These are phyloP conservation scores for Rhododendron ovatum DNA, from an alignment of 148 eudicot genomes.

Conservation along the genomic window DNA sequence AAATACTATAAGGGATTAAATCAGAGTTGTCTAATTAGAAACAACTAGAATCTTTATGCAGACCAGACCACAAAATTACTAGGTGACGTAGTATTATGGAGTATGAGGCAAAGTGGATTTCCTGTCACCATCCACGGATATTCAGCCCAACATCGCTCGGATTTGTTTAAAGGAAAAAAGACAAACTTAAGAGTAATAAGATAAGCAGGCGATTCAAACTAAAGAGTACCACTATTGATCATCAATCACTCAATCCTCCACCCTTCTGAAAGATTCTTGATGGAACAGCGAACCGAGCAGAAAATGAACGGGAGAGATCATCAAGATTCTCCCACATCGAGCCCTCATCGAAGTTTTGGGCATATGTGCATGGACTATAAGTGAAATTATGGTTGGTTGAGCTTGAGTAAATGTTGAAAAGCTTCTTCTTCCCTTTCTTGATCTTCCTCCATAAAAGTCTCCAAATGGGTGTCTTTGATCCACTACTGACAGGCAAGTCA, in stretches of 20 bases:
- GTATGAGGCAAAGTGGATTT: not conserved
- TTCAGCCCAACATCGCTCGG: not conserved
- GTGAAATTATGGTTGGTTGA: constrained; percentile 25
- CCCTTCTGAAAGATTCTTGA: constrained; percentile 24
- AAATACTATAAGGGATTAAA: no score
- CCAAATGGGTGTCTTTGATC: constrained; percentile 34
- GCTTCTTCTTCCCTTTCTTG: constrained; percentile 37
- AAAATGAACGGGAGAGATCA: constrained; percentile 48
- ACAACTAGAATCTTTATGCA: no score
- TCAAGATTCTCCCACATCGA: constrained; percentile 27
- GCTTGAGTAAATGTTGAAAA: constrained; percentile 10
- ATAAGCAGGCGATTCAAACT: not conserved
- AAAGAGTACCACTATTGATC: not conserved
- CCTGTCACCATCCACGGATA: not conserved
- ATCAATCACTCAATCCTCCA: not conserved
- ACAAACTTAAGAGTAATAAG: not conserved
- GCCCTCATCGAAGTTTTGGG: constrained; percentile 52
- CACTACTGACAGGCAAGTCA: not conserved
- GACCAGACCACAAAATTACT: not conserved
- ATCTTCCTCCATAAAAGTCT: constrained; percentile 48
- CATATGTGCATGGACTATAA: constrained; percentile 47
- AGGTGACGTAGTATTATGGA: not conserved
- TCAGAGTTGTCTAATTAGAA: not conserved
- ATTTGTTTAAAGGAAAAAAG: not conserved
- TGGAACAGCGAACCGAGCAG: constrained; percentile 57